phyloP scores from a whole-genome alignment of 352 stramenopile genomes.

The Aphanomyces astaci region DNA sequence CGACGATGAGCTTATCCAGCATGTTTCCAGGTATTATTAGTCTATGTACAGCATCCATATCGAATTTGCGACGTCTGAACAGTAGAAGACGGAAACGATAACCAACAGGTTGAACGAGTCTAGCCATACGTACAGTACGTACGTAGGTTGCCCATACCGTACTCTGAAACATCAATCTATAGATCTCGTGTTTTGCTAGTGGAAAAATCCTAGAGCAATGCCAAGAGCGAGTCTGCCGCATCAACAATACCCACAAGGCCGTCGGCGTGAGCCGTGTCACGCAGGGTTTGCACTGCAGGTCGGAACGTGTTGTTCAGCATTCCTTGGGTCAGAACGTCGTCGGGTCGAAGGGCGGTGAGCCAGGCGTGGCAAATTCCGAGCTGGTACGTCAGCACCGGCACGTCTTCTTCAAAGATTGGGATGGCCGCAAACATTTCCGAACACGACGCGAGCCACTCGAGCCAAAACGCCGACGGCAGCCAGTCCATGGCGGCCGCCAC shows the following conservation, averaged over 20 bases:
- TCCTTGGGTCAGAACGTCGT: not conserved
- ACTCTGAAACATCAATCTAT: too few species aligned
- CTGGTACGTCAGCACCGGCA: not conserved
- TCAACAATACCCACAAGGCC: not conserved
- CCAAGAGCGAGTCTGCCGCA: not conserved
- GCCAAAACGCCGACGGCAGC: not conserved
- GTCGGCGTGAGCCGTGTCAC: not conserved
- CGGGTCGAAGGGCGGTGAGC: not conserved
- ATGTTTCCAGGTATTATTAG: too few species aligned
- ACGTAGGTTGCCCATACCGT: too few species aligned
- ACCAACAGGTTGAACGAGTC: too few species aligned
- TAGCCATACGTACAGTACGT: too few species aligned
- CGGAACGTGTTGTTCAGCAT: not conserved
- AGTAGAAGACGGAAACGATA: too few species aligned
- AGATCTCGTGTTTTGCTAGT: too few species aligned
- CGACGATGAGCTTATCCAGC: too few species aligned
- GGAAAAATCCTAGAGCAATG: too few species aligned
- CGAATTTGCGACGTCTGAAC: too few species aligned
- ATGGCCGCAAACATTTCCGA: not conserved
- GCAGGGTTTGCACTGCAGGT: not conserved
- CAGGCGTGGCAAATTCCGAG: not conserved
- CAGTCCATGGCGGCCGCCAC: not conserved
- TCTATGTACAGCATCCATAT: too few species aligned
- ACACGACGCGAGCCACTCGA: not conserved
- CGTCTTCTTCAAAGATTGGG: conserved; percentile 8